Percentiles rank a stretch among this genome's conserved stretches.
These are phyloP conservation scores for Cladosporium sp. DNA, from an alignment of 2,329 filamentous ascomycete genomes.

Conservation along the genomic window DNA sequence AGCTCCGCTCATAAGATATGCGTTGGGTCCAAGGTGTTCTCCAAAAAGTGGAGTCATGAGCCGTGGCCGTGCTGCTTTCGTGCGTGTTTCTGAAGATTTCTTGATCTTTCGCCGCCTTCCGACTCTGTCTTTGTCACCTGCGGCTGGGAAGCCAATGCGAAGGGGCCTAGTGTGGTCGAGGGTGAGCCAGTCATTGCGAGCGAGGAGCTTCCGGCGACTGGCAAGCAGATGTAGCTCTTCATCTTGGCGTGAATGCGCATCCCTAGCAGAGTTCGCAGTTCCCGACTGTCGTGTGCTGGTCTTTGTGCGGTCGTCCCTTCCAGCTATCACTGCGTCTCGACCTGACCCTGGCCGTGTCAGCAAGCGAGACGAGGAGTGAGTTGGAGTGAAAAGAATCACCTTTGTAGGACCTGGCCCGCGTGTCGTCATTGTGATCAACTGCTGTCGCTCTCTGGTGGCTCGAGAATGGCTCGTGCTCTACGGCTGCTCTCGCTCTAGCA, in stretches of 20 bases:
- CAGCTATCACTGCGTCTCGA: not conserved
- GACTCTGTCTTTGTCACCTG: constrained; percentile 27
- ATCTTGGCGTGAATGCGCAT: not conserved
- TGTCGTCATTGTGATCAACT: constrained; percentile 15
- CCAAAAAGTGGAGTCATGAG: constrained; percentile 25
- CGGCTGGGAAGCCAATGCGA: constrained; percentile 27
- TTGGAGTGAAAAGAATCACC: not conserved
- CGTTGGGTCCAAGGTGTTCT: constrained; percentile 17
- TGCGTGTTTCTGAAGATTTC: constrained; percentile 3
- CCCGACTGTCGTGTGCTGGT: not conserved
- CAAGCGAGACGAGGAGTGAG: not conserved
- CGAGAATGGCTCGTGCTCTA: constrained; percentile 19
- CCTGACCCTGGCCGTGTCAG: not conserved
- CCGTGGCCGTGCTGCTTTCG: constrained; percentile 20
- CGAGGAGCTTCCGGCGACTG: constrained; percentile 28
- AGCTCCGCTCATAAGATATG: constrained; percentile 31
- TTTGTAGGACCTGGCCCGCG: not conserved
- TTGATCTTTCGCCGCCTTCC: constrained; percentile 33
- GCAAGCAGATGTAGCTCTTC: constrained; percentile 24
- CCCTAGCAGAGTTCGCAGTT: not conserved
- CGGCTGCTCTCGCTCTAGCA: constrained; percentile 39
- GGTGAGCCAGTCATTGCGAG: constrained; percentile 35
- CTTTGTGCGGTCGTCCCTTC: not conserved
- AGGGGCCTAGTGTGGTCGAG: constrained; percentile 30
- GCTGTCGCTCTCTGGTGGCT: not conserved